Percentiles rank a stretch among this genome's conserved stretches.
Conservation (phyloP, 805 yeast species). For the Candida maltosa region DNA sequence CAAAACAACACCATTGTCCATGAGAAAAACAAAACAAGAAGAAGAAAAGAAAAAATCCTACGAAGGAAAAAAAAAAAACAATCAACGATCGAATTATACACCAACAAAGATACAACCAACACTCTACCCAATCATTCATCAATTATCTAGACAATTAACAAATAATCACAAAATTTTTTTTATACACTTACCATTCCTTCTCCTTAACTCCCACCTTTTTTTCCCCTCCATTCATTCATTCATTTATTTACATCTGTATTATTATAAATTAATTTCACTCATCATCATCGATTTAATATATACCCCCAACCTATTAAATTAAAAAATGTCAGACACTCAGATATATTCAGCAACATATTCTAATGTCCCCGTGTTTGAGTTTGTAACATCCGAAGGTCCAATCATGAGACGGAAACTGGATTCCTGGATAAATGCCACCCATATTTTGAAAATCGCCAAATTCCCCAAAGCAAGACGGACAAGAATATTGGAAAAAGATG, state of each 20-base stretch:
- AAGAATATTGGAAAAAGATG: slow-evolving; percentile 60
- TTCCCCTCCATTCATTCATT: background rate
- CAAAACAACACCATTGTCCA: too few relatives aligned
- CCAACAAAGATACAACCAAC: too few relatives aligned
- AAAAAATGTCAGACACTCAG: slow-evolving; percentile 20
- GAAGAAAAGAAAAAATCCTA: background rate
- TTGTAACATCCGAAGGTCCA: slow-evolving; percentile 66
- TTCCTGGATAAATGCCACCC: slow-evolving; percentile 70
- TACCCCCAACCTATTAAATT: background rate
- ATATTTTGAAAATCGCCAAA: slow-evolving; percentile 64
- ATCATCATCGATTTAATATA: background rate
- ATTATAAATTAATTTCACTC: background rate
- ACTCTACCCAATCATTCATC: too few relatives aligned
- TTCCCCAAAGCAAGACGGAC: slow-evolving; percentile 64
- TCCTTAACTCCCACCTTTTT: background rate
- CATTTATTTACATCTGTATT: background rate
- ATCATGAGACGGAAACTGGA: slow-evolving; percentile 66
- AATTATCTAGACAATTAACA: too few relatives aligned
- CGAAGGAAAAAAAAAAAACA: background rate
- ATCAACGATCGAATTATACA: too few relatives aligned
- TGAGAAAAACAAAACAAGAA: background rate
- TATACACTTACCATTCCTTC: too few relatives aligned
- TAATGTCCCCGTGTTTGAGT: slow-evolving; percentile 67
- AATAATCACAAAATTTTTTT: too few relatives aligned
- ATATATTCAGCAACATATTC: slow-evolving; percentile 75